These are phyloP conservation scores for Colletotrichum trifolii DNA, from an alignment of 2,329 filamentous ascomycete species.

Conservation along the genomic window DNA sequence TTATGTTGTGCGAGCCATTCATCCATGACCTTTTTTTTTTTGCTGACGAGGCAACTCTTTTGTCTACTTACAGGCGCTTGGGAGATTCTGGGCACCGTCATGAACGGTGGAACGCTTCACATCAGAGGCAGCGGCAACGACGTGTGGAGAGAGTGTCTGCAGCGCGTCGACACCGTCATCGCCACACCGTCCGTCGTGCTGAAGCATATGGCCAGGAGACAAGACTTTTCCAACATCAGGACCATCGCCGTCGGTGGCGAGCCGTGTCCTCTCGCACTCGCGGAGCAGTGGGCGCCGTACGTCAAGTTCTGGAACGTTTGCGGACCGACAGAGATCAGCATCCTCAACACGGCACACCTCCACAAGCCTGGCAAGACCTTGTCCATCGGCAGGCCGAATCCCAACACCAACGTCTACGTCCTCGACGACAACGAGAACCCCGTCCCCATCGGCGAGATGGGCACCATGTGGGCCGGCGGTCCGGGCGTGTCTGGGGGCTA, in stretches of 20 bases:
- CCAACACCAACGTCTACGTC: constrained; percentile 68
- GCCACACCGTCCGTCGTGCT: constrained; percentile 37
- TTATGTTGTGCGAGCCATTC: neutral
- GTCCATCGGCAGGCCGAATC: constrained; percentile 65
- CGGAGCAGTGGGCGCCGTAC: constrained; percentile 64
- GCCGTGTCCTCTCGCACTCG: constrained; percentile 48
- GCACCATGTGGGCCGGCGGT: constrained; percentile 68
- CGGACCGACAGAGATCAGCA: constrained; percentile 69
- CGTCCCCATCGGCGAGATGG: constrained; percentile 58
- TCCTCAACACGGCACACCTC: constrained; percentile 60
- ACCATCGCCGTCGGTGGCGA: constrained; percentile 38
- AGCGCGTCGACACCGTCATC: constrained; percentile 38
- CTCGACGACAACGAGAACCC: constrained; percentile 57
- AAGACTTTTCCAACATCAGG: constrained; percentile 36
- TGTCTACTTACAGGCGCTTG: constrained; percentile 58
- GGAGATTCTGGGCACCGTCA: constrained; percentile 62
- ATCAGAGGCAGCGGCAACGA: constrained; percentile 38
- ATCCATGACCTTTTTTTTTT: neutral
- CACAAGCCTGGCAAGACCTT: constrained; percentile 52
- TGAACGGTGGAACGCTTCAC: constrained; percentile 38
- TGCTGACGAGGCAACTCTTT: neutral
- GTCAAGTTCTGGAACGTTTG: constrained; percentile 66
- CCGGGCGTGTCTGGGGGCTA: constrained; percentile 66
- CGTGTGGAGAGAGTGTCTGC: constrained; percentile 35
- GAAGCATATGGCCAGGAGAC: constrained; percentile 34